Percentiles rank a stretch among this genome's conserved stretches.
Conservation (phyloP, 139 green algal species). For the Tetradesmus lagerheimii region DNA sequence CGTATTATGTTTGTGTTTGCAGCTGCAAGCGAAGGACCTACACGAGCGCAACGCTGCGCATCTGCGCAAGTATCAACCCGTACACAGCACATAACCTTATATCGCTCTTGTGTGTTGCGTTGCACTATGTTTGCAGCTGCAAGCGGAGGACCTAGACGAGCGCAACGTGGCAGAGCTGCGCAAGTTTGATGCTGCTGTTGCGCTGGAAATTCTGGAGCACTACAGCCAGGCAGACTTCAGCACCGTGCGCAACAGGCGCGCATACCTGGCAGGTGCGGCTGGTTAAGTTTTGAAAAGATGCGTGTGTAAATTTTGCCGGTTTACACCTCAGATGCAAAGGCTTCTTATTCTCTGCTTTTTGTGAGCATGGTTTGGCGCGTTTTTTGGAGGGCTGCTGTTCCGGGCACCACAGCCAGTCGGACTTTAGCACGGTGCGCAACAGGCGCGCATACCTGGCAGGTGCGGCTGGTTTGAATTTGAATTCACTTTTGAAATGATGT, state of each 20-base stretch:
- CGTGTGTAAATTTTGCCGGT: not conserved
- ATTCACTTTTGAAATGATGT: too few relatives aligned
- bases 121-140: slow-evolving; percentile 14
- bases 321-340: too few relatives aligned
- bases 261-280: slow-evolving; percentile 51
- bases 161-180: slow-evolving; percentile 46
- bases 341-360: too few relatives aligned
- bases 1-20: too few relatives aligned
- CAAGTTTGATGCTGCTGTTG: slow-evolving; percentile 47
- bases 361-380: too few relatives aligned
- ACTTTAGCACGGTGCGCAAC: slow-evolving; percentile 55
- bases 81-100: too few relatives aligned
- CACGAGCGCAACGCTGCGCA: too few relatives aligned
- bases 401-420: slow-evolving; percentile 36
- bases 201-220: slow-evolving; percentile 56
- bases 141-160: slow-evolving; percentile 51
- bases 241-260: slow-evolving; percentile 54
- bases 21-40: too few relatives aligned
- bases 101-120: not conserved
- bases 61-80: too few relatives aligned
- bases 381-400: too few relatives aligned
- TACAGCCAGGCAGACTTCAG: slow-evolving; percentile 50
- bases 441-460: slow-evolving; percentile 53
- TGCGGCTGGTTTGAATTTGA: not conserved
- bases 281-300: not conserved